A percentile compares a stretch with the other conserved stretches of the same genome.
phyloP scores from a whole-genome alignment of 192 early-diverging fungal species.

The Coemansia sp. region DNA sequence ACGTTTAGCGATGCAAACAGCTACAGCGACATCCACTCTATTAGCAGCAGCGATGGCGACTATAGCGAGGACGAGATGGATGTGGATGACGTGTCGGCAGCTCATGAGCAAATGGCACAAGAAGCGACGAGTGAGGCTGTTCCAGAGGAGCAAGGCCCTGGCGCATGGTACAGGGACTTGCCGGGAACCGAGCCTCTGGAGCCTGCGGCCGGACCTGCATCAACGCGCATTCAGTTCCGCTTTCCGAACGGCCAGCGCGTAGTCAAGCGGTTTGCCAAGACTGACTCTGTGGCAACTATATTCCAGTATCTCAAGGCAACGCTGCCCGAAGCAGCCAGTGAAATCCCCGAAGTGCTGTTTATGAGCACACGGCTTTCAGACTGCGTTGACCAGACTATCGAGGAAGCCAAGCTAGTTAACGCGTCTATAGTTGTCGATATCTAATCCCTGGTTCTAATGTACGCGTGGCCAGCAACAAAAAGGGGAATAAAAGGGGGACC shows the following conservation, averaged over 20 bases:
- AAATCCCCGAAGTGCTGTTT: constrained; percentile 67
- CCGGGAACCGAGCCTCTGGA: constrained; percentile 25
- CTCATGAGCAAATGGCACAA: constrained; percentile 17
- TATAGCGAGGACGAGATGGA: constrained; percentile 51
- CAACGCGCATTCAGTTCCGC: constrained; percentile 80
- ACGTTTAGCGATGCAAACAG: constrained; percentile 22
- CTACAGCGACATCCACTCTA: constrained; percentile 46
- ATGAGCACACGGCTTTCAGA: constrained; percentile 67
- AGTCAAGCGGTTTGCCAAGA: constrained; percentile 74
- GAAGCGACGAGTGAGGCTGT: background rate
- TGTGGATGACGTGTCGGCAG: constrained; percentile 22
- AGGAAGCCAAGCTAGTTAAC: constrained; percentile 68
- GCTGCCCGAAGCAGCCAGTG: constrained; percentile 60
- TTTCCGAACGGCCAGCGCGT: constrained; percentile 76
- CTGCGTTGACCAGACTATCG: constrained; percentile 66
- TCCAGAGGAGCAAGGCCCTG: constrained; percentile 4
- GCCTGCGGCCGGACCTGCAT: constrained; percentile 55
- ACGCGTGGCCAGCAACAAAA: background rate
- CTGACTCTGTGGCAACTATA: constrained; percentile 68
- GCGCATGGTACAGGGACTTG: constrained; percentile 39
- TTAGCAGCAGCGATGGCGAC: constrained; percentile 23
- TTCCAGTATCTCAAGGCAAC: constrained; percentile 84
- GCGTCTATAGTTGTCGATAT: constrained; percentile 55
- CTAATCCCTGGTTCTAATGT: constrained; percentile 15
- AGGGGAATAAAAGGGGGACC: constrained; percentile 6